phyloP scores from a whole-genome alignment of 345 rosid species.

The Aurinia saxatilis region DNA sequence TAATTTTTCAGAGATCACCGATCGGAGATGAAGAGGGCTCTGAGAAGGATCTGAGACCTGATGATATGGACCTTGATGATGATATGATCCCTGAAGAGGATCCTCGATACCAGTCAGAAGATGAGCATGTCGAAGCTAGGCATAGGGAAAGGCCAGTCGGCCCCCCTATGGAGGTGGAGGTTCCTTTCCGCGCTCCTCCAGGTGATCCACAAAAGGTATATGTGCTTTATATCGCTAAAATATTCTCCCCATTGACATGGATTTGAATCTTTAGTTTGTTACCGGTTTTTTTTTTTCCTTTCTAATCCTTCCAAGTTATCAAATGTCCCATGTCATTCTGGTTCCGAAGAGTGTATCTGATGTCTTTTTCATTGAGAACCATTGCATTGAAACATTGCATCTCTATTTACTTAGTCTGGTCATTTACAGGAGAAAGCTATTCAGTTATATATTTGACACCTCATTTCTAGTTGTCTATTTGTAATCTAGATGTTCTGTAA shows the following conservation, averaged over 20 bases:
- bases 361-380: neutral
- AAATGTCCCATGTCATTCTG: neutral
- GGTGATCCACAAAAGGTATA: constrained; percentile 70
- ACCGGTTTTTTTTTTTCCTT: neutral
- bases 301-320: neutral
- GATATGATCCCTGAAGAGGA: constrained; percentile 61
- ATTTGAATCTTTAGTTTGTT: neutral
- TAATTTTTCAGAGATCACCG: constrained; percentile 52
- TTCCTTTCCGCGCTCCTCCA: constrained; percentile 79
- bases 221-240: neutral
- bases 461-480: no score
- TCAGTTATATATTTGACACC: no score
- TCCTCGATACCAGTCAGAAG: constrained; percentile 69
- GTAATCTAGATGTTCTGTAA: neutral
- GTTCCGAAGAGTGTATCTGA: neutral
- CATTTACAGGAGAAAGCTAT: constrained; percentile 7
- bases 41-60: constrained; percentile 61
- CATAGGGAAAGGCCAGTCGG: constrained; percentile 84
- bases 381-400: constrained; percentile 1
- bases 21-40: constrained; percentile 76
- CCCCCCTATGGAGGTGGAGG: constrained; percentile 82
- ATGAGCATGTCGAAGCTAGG: constrained; percentile 68
- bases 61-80: constrained; percentile 49
- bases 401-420: neutral
- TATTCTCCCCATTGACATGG: neutral